Evolutionary conservation across 2,329 filamentous ascomycete genomes (phyloP), one percentile per base, ranked within the genome.

Genomic region (Penicillium digitatum): DNA sequence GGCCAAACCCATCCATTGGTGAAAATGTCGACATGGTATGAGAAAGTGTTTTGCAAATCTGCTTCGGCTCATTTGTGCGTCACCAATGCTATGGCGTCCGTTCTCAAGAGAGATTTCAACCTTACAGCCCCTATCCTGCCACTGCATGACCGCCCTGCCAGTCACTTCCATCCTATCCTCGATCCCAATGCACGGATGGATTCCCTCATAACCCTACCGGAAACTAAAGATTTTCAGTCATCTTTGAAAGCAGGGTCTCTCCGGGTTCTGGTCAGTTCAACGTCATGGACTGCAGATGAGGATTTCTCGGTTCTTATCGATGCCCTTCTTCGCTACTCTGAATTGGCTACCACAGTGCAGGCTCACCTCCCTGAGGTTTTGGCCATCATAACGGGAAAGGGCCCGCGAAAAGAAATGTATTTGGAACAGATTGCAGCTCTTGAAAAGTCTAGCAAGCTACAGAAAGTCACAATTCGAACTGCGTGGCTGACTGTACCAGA

Each of bases 251-350:
- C 78, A 16, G 82, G 83, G 5, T 77, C 77, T 9, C 82, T 83
- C 51, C 85, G 82, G 29, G 80, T 99, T 3, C 75, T 99, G 8
- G 89, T 97, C 35, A 95, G 90, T 75, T 94, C 91, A 55, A 99
- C 94, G 0, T 96, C 92, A 11, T 99, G 94, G 94, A 99, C 94
- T 0, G 84, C 91, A 0, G 94, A 99, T 67, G 94, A 99, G 72
- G 93, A 99, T 72, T 97, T 99, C 70, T 87, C 86, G 1, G 75
- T 99, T 5, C 81, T 99, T 2, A 86, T 99, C 4, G 85, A 91
- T 48, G 92, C 91, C 0, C 79, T 99, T 0, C 85, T 89, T 11
- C 73, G 76, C 8, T 96, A 96, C 69, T 89, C 89, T 1, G 75
- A 78, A 11, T 60, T 75, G 35, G 76, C 78, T 10, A 76, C 71